These are phyloP conservation scores for Flagelloscypha sp. DNA, from an alignment of 768 basidiomycete species.

Conservation along the genomic window DNA sequence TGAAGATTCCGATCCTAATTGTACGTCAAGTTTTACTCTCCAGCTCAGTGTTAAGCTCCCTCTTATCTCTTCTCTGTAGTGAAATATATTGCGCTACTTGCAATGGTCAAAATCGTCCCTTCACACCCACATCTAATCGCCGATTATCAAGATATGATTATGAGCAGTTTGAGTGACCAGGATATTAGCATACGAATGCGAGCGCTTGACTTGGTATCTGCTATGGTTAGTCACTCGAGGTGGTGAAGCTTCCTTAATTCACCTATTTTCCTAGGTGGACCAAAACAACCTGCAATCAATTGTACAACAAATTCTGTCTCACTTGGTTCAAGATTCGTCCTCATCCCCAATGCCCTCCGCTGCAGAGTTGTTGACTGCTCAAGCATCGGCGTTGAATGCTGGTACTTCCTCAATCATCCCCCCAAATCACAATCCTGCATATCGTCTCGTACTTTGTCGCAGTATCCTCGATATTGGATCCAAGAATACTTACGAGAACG, in stretches of 20 bases:
- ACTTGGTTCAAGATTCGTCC: conserved; percentile 61
- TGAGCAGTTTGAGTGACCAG: conserved; percentile 82
- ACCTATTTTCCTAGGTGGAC: conserved; percentile 77
- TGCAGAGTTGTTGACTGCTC: conserved; percentile 38
- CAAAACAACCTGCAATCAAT: conserved; percentile 80
- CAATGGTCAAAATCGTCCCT: conserved; percentile 93
- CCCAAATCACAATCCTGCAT: conserved; percentile 71
- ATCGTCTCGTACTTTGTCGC: conserved; percentile 76
- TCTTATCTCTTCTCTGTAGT: conserved; percentile 45
- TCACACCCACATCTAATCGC: conserved; percentile 84
- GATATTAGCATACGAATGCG: conserved; percentile 96
- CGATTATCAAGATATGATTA: conserved; percentile 86
- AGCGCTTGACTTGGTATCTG: conserved; percentile 86
- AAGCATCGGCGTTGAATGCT: conserved; percentile 41
- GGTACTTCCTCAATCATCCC: conserved; percentile 27
- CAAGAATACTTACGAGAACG: conserved; percentile 73
- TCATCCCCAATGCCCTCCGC: conserved; percentile 49
- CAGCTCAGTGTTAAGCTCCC: background rate
- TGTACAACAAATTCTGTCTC: conserved; percentile 81
- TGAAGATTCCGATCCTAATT: conserved; percentile 89
- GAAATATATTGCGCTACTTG: conserved; percentile 93
- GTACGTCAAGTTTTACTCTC: conserved; percentile 41
- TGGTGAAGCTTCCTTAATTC: too few species aligned
- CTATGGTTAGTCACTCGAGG: conserved; percentile 66
- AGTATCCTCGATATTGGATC: conserved; percentile 84